Base-by-base conservation (phyloP, 495 filamentous ascomycete species). In the Hypoxylon trugodes region DNA sequence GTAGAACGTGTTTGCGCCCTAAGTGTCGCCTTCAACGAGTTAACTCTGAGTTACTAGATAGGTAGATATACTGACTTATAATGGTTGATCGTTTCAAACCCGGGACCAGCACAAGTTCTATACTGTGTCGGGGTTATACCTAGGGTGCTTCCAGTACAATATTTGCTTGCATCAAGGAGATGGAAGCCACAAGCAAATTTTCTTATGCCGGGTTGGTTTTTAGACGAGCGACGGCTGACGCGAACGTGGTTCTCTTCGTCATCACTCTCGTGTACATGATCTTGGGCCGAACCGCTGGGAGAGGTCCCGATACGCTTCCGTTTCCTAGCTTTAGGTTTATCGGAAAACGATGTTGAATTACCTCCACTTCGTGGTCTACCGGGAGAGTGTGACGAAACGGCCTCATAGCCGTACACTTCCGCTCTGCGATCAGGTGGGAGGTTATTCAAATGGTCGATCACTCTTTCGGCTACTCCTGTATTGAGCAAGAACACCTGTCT, bases 121-220 rank as follows among this genome's bases (percentile, higher is more conserved):
- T 53, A 53, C 22, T 18, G 47, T 30, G 38, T 32, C 4, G 36
- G 26, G 12, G 38, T 45, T 7, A 38, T 45, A 3, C 36, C 37
- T 12, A 26, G 19, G 6, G 40, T 45, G 28, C 25, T 52, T 12
- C 48, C 46, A 10, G 58, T 47, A 1, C 48, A 22, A 25, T 41
- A 61, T 32, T 7, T 53, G n/a, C 3, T 21, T n/a, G 19, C 30
- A 21, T 61, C 58, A 21, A 13, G 53, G 10, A 46, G 32, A 13
- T 61, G 28, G 24, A 53, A 61, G 7, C 30, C 58, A 1, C 58
- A 61, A 8, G 58, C 58, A 47, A 53, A 61, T 15, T 32, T 60
- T 18, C 38, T 45, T 19, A n/a, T 32, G 24, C 15, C 16, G 21
- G n/a, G 26, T 1, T 32, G 13, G 32, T 36, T 10, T 53, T 7